These are phyloP conservation scores for Termitomyces sp. DNA, from an alignment of 768 basidiomycete genomes.

Conservation along the genomic window DNA sequence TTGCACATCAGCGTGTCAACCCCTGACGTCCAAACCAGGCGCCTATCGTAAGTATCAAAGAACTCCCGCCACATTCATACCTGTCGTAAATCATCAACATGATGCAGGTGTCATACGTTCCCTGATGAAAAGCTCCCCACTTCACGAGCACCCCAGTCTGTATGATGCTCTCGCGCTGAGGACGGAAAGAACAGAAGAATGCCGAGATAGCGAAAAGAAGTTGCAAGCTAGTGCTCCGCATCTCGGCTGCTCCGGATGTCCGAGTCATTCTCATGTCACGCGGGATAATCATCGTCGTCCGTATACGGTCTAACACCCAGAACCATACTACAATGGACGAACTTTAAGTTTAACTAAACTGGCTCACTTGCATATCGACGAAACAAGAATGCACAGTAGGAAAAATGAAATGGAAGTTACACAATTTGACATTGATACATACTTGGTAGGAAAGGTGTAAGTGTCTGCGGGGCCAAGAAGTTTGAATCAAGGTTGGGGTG, in stretches of 20 bases:
- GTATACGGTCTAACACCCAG: not conserved
- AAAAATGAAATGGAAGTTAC: not conserved
- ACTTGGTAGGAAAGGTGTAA: not conserved
- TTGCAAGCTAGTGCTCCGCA: not conserved
- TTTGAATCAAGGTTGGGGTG: not conserved
- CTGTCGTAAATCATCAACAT: not conserved
- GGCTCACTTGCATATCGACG: not conserved
- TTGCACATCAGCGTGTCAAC: conserved; percentile 1
- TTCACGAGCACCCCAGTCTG: not conserved
- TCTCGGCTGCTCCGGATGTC: not conserved
- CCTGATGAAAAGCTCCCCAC: not conserved
- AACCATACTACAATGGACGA: not conserved
- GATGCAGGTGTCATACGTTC: not conserved
- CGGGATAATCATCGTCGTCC: not conserved
- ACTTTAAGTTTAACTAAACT: not conserved
- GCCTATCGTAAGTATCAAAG: not conserved
- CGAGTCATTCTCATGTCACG: conserved; percentile 1
- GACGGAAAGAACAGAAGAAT: not conserved
- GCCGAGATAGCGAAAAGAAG: not conserved
- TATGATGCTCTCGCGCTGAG: not conserved
- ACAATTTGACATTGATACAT: not conserved
- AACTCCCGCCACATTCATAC: not conserved
- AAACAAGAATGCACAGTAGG: not conserved
- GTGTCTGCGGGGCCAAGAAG: not conserved
- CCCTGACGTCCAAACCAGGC: conserved; percentile 1